A percentile compares a stretch with the other conserved stretches of the same genome.
phyloP scores from a whole-genome alignment of 768 basidiomycete genomes.

The Leccinellum rugosiceps region DNA sequence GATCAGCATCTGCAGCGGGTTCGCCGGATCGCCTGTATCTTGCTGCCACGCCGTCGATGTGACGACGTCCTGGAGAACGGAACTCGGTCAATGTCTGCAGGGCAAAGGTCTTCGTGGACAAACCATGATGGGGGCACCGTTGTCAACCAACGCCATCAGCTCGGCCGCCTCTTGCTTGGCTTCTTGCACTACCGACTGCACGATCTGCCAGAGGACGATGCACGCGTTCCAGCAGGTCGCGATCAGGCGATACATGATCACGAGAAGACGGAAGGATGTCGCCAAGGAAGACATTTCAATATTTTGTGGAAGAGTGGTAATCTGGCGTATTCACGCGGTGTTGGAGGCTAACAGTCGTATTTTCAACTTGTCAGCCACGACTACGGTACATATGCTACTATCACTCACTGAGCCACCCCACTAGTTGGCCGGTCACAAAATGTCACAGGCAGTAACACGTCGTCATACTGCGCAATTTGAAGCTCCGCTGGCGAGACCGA shows the following conservation, averaged over 20 bases:
- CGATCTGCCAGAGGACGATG: slow-evolving; percentile 8
- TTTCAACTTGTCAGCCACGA: not conserved
- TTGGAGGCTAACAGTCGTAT: not conserved
- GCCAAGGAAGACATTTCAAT: not conserved
- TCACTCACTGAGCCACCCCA: no score
- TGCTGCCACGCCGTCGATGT: not conserved
- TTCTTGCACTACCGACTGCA: slow-evolving; percentile 7
- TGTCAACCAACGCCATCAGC: slow-evolving; percentile 14
- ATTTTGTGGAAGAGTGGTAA: not conserved
- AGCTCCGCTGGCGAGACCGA: no score
- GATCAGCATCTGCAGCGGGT: slow-evolving; percentile 18
- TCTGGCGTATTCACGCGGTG: no score
- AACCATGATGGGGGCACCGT: not conserved
- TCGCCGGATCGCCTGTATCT: not conserved
- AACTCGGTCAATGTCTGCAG: no score
- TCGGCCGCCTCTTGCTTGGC: slow-evolving; percentile 18
- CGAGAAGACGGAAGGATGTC: slow-evolving; percentile 2
- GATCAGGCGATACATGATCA: slow-evolving; percentile 3
- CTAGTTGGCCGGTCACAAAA: no score
- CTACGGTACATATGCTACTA: no score
- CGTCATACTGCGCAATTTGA: no score
- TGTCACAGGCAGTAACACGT: no score
- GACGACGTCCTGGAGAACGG: slow-evolving; percentile 4
- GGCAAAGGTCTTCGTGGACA: not conserved
- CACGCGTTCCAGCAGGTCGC: slow-evolving; percentile 12